Conservation (phyloP, 352 stramenopile species). For the Detonula confervacea region DNA sequence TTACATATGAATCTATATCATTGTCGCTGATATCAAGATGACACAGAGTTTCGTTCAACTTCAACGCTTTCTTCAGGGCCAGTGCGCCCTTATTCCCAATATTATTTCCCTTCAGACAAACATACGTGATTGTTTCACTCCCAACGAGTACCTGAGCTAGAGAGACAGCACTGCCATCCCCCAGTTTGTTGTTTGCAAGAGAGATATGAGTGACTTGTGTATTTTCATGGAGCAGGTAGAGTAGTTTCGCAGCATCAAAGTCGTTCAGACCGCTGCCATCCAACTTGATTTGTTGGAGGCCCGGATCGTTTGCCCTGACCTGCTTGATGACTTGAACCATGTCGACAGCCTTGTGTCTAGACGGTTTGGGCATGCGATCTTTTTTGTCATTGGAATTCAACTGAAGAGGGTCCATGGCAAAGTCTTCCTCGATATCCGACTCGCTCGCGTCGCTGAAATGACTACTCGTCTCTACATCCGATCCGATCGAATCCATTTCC, state of each 20-base stretch:
- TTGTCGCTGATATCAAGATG: conserved; percentile 29
- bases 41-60: conserved; percentile 12
- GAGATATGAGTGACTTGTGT: conserved; percentile 17
- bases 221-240: conserved; percentile 21
- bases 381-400: not conserved
- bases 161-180: conserved; percentile 14
- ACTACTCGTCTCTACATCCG: not conserved
- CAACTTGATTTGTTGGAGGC: conserved; percentile 19
- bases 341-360: not conserved
- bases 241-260: conserved; percentile 16
- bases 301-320: conserved; percentile 8
- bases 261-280: conserved; percentile 16
- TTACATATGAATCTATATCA: not conserved
- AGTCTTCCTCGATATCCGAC: not conserved
- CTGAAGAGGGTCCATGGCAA: not conserved
- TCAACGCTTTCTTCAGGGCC: conserved; percentile 11
- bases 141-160: conserved; percentile 12
- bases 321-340: not conserved
- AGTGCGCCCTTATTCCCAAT: conserved; percentile 20
- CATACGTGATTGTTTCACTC: conserved; percentile 5
- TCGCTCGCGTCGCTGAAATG: not conserved
- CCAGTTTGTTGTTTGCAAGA: conserved; percentile 16
- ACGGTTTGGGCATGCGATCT: not conserved
- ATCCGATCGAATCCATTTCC: conserved; percentile 5
- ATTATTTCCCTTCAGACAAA: conserved; percentile 23